Base-by-base conservation (phyloP, 768 basidiomycete species). In the Galerina marginata region DNA sequence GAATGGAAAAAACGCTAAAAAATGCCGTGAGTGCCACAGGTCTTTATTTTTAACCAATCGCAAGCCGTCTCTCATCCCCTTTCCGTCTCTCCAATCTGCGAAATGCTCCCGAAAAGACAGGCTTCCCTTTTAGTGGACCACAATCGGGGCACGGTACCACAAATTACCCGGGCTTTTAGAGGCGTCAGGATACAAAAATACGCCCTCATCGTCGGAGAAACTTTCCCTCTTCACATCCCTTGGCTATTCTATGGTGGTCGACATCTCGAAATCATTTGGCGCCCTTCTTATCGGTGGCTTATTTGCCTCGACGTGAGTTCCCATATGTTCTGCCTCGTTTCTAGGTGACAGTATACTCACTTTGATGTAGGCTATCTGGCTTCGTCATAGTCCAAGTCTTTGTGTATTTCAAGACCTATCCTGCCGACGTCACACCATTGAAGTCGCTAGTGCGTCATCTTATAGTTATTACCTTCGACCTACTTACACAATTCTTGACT, bases 261-360 rank as follows among this genome's bases (percentile, higher is more conserved):
- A 74, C 52, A 67, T 80, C 36, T 61, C 74, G 23, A 68, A 58
- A 47, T 75, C 76, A 12, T 77, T 72, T 56, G 79, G 79, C 26
- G 75, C 79, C 3, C 65, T 81, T 1, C 65, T 81, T 20, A 25
- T 79, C 15, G 79, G 79, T 2, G 77, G 74, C 1, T 66, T 79
- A 9, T 67, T 74, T 40, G 75, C 77, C 4, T 71, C 76, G 14
- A 43, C 75, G 79, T 79, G 53, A 15, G 76, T 69, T 1, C n/a
- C 38, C 37, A 25, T 14, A 5, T 52, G 9, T 4, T 39, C 38
- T 20, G 15, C 15, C 10, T 36, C n/a, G 20, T 20, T 20, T 20
- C 20, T 20, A 20, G 20, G 20, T 20, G 36, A 14, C 16, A 20
- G 20, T 7, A 11, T n/a, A 20, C 38, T 20, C 6, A 20, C 7